Evolutionary conservation across 257 asterid genomes (phyloP).

Genomic region (Solanum paucissectum): DNA sequence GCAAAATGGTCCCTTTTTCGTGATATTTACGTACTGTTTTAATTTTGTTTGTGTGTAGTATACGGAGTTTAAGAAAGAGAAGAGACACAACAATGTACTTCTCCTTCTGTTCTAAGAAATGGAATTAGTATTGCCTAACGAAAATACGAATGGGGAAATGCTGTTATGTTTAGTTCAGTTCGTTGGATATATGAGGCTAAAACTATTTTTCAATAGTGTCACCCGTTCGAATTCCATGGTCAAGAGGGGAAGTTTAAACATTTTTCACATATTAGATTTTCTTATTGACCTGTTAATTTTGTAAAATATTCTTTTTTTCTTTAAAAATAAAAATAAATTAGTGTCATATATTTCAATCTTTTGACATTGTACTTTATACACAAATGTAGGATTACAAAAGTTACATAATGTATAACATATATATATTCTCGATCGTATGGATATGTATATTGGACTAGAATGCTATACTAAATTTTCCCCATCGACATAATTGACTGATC

Average conservation of each 20-base stretch:
- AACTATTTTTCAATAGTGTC: background rate
- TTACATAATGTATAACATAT: background rate
- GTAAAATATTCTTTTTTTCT: background rate
- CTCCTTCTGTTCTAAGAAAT: background rate
- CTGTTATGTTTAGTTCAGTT: background rate
- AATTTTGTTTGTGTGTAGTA: background rate
- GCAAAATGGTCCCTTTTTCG: background rate
- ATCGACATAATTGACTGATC: background rate
- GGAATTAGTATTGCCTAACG: background rate
- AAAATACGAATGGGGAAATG: background rate
- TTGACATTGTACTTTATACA: background rate
- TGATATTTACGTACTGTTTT: background rate
- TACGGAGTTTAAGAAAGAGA: background rate
- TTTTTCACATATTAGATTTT: background rate
- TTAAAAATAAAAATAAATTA: too few relatives aligned
- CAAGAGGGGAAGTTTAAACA: background rate
- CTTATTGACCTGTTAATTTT: background rate
- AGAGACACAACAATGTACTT: background rate
- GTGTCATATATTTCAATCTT: background rate
- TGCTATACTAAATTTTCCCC: background rate
- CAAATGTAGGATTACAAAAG: background rate
- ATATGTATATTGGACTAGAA: background rate
- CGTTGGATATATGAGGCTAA: background rate
- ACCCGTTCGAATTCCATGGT: background rate
- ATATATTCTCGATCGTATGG: background rate